Evolutionary conservation across 768 basidiomycete genomes (phyloP), one percentile per base, ranked within the genome.

Genomic region (Podaxis rugospora): DNA sequence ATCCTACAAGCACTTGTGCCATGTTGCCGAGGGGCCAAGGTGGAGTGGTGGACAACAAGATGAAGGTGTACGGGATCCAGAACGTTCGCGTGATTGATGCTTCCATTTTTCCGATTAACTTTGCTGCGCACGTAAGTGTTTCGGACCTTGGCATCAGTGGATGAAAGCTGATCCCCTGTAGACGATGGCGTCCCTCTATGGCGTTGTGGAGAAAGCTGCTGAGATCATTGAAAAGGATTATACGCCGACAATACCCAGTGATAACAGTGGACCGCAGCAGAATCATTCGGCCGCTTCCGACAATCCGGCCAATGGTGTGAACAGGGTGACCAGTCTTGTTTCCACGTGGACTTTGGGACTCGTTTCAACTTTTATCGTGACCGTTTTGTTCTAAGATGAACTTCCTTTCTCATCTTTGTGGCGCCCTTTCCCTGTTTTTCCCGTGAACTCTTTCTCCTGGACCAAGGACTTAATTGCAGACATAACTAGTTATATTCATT

Each of bases 81-180:
- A 88, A 88, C 71, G 72, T 86, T 37, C 77, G 86, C 59, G 84
- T 88, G 36, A 78, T 76, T 11, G 84, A 86, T 65, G 74, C 84
- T 11, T 83, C 81, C 0, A 78, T 87, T 27, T 83, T 82, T 71
- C 84, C 87, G 0, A 72, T 85, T 28, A 68, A 70, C 13, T 71
- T 73, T 55, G 67, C 70, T 50, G 70, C 72, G 18, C 74, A 75
- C 69, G 59, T 68, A 44, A 39, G 67, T 63, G 7, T 13, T 47
- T 64, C n/a, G 35, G 14, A 5, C 21, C 28, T 44, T 16, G 18
- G 13, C 9, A 10, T 21, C 32, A 18, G 32, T n/a, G n/a, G 16
- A 36, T 40, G 21, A 23, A 5, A 23, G 44, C 32, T 62, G 11
- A n/a, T 39, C 23, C 35, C 13, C 51, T 62, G 25, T 64, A 62